Percentiles rank a stretch among this genome's conserved stretches.
Evolutionary conservation across 2,329 filamentous ascomycete genomes (phyloP).

Genomic region (Colletotrichum echinochloae): DNA sequence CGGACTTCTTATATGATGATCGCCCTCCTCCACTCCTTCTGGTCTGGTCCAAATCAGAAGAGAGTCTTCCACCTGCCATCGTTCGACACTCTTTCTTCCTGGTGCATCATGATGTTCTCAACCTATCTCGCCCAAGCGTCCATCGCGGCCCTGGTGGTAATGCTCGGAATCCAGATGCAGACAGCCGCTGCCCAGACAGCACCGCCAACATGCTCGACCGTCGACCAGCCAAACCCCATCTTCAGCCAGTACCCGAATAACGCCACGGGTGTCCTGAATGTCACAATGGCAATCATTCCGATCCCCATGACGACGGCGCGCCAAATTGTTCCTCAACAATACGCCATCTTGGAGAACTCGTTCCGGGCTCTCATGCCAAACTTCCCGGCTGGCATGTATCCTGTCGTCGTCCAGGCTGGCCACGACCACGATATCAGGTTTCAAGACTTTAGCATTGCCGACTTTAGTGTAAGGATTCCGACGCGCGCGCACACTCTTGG

Average conservation of each 20-base stretch:
- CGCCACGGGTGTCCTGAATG: slow-evolving; percentile 66
- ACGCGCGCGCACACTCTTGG: slow-evolving; percentile 40
- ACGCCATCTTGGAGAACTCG: slow-evolving; percentile 61
- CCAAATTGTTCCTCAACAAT: slow-evolving; percentile 60
- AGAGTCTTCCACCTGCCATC: slow-evolving; percentile 10
- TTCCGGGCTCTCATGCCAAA: slow-evolving; percentile 60
- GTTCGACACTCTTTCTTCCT: slow-evolving; percentile 14
- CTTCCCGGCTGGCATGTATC: slow-evolving; percentile 65
- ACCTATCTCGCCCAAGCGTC: slow-evolving; percentile 35
- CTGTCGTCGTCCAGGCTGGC: slow-evolving; percentile 62
- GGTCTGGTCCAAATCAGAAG: slow-evolving; percentile 19
- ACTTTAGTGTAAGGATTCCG: slow-evolving; percentile 59
- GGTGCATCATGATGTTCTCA: slow-evolving; percentile 34
- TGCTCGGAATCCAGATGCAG: slow-evolving; percentile 28
- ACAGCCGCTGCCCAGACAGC: slow-evolving; percentile 26
- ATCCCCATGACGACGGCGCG: slow-evolving; percentile 61
- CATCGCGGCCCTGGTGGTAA: slow-evolving; percentile 32
- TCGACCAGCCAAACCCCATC: slow-evolving; percentile 57
- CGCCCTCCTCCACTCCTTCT: slow-evolving; percentile 28
- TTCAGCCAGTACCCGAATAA: slow-evolving; percentile 58
- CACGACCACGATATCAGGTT: slow-evolving; percentile 64
- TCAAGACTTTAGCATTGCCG: slow-evolving; percentile 53
- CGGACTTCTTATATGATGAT: slow-evolving; percentile 35
- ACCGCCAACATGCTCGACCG: slow-evolving; percentile 24
- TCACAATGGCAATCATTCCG: slow-evolving; percentile 63